Conservation (phyloP, 768 basidiomycete genomes). For the Leccinum broughii region DNA sequence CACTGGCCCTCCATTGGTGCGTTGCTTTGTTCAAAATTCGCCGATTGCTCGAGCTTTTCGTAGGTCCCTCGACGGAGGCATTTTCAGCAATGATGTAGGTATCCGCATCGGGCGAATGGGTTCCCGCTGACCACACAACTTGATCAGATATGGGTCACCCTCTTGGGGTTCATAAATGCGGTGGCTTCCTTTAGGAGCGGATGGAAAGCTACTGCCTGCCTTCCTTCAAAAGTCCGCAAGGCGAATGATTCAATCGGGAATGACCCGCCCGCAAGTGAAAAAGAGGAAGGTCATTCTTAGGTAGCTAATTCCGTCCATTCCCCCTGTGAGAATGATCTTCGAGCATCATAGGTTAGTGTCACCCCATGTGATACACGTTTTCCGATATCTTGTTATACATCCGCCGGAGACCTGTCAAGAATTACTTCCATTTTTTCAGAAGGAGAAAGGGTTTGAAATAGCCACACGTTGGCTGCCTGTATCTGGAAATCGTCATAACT, state of each 20-base stretch:
- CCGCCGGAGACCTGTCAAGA: background rate
- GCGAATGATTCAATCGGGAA: conserved; percentile 1
- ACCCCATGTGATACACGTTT: background rate
- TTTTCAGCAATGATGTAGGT: conserved; percentile 65
- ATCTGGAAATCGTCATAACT: background rate
- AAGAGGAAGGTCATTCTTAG: conserved; percentile 11
- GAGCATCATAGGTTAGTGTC: background rate
- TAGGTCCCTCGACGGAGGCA: conserved; percentile 70
- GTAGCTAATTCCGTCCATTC: background rate
- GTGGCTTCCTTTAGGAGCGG: conserved; percentile 65
- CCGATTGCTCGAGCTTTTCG: conserved; percentile 4
- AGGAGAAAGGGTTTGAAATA: background rate
- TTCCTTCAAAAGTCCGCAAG: conserved; percentile 7
- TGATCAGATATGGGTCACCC: conserved; percentile 38
- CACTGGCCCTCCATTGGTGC: conserved; percentile 83
- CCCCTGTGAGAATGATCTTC: background rate
- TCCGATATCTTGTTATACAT: background rate
- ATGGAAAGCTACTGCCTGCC: conserved; percentile 64
- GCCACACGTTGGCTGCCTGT: background rate
- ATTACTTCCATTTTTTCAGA: background rate
- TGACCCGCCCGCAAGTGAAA: conserved; percentile 12
- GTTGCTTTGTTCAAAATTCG: conserved; percentile 16
- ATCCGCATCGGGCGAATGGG: background rate
- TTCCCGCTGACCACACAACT: conserved; percentile 5
- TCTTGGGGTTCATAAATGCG: conserved; percentile 50